Conservation (phyloP, 129 eudicot species). For the Lactuca saligna region DNA sequence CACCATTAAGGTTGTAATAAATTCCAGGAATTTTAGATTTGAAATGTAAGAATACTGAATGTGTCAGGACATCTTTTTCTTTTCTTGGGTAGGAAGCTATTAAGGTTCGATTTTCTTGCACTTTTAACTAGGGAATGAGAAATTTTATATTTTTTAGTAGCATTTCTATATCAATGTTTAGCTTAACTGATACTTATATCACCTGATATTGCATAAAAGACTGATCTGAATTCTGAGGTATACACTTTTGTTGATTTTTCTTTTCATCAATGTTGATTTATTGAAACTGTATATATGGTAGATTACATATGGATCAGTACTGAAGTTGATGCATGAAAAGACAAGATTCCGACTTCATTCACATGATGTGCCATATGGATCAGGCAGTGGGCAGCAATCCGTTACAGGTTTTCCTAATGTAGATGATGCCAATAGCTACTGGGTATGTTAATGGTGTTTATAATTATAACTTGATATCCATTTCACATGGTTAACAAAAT, state of each 20-base stretch:
- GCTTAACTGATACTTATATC: background rate
- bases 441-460: conserved; percentile 53
- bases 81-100: too few species aligned
- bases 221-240: background rate
- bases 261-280: background rate
- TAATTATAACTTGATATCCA: conserved; percentile 6
- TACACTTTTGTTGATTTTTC: conserved; percentile 12
- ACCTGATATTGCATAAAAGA: background rate
- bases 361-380: conserved; percentile 99
- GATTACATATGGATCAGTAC: conserved; percentile 84
- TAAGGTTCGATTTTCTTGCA: background rate
- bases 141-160: conserved; percentile 3
- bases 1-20: too few species aligned
- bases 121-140: background rate
- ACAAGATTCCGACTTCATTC: conserved; percentile 86
- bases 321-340: conserved; percentile 94
- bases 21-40: conserved; percentile 1
- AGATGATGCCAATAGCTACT: conserved; percentile 95
- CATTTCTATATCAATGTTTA: background rate
- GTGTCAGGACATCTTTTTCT: background rate
- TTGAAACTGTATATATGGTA: conserved; percentile 27
- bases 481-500: background rate
- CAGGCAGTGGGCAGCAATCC: conserved; percentile 99
- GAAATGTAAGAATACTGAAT: background rate
- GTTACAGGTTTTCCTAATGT: conserved; percentile 91